Evolutionary conservation across 441 rosid species (phyloP).

Genomic region (Macaranga tanarius): DNA sequence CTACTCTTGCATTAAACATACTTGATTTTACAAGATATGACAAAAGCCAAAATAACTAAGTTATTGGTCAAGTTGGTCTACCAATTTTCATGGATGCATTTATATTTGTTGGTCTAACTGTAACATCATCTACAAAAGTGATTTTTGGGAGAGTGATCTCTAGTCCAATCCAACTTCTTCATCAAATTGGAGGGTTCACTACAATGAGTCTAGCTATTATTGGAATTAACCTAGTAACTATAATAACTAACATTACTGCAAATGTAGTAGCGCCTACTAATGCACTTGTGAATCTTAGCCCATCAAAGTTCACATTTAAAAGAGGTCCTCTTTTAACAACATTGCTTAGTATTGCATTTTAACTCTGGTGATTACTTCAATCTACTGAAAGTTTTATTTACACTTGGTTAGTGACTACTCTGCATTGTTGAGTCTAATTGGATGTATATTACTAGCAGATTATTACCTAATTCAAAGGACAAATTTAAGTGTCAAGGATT

Average conservation of each 20-base stretch:
- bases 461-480: conserved; percentile 58
- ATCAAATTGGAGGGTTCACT: conserved; percentile 61
- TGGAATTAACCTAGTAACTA: conserved; percentile 73
- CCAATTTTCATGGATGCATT: conserved; percentile 88
- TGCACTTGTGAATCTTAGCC: conserved; percentile 79
- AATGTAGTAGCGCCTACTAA: conserved; percentile 88
- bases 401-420: conserved; percentile 93
- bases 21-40: conserved; percentile 86
- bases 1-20: conserved; percentile 83
- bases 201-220: conserved; percentile 61
- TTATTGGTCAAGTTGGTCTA: conserved; percentile 77
- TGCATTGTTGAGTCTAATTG: conserved; percentile 79
- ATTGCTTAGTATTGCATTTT: conserved; percentile 69
- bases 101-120: conserved; percentile 82
- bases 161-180: conserved; percentile 72
- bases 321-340: conserved; percentile 78
- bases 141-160: conserved; percentile 83
- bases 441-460: conserved; percentile 72
- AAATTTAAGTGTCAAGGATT: conserved; percentile 46
- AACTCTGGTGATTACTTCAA: conserved; percentile 77
- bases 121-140: conserved; percentile 67
- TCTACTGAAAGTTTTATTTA: conserved; percentile 94
- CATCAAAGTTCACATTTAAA: conserved; percentile 69
- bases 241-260: conserved; percentile 89
- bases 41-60: conserved; percentile 67